These are phyloP conservation scores for Rhizopogon vesiculosus DNA, from an alignment of 768 basidiomycete species.

Conservation along the genomic window DNA sequence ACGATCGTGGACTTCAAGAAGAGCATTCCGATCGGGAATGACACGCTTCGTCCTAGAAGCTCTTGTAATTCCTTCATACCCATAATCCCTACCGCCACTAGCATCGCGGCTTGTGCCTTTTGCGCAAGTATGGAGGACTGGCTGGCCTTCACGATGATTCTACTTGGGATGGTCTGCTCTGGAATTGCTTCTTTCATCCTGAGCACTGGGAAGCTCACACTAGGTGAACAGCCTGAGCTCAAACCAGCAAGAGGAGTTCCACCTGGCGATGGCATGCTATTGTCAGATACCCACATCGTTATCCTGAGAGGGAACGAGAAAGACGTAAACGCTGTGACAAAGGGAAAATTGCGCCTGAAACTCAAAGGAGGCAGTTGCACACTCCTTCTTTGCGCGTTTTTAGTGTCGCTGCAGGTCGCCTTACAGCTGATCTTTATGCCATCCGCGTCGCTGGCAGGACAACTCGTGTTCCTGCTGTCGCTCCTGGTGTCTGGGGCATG, in stretches of 20 bases:
- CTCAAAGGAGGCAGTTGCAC: slow-evolving; percentile 6
- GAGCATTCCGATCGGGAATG: background rate
- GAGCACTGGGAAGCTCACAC: slow-evolving; percentile 18
- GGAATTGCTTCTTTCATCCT: slow-evolving; percentile 22
- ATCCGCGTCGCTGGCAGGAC: slow-evolving; percentile 27
- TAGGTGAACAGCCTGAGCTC: slow-evolving; percentile 10
- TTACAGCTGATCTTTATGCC: slow-evolving; percentile 27
- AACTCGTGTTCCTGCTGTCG: slow-evolving; percentile 29
- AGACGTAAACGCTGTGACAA: slow-evolving; percentile 24
- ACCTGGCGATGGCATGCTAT: slow-evolving; percentile 25
- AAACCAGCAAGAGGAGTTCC: slow-evolving; percentile 20
- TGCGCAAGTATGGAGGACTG: slow-evolving; percentile 19
- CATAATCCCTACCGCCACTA: slow-evolving; percentile 18
- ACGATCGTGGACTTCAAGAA: background rate
- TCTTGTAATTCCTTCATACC: slow-evolving; percentile 2
- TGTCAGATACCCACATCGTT: slow-evolving; percentile 13
- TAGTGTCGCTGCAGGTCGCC: slow-evolving; percentile 16
- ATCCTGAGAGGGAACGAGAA: slow-evolving; percentile 23
- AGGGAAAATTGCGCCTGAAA: slow-evolving; percentile 20
- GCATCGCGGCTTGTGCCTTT: slow-evolving; percentile 14
- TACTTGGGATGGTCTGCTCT: slow-evolving; percentile 24
- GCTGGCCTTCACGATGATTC: slow-evolving; percentile 21
- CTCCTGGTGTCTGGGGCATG: slow-evolving; percentile 29
- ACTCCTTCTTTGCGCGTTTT: background rate
- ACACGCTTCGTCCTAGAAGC: slow-evolving; percentile 1